Conservation (phyloP, 2,329 filamentous ascomycete genomes). For the Aschersonia sp. region DNA sequence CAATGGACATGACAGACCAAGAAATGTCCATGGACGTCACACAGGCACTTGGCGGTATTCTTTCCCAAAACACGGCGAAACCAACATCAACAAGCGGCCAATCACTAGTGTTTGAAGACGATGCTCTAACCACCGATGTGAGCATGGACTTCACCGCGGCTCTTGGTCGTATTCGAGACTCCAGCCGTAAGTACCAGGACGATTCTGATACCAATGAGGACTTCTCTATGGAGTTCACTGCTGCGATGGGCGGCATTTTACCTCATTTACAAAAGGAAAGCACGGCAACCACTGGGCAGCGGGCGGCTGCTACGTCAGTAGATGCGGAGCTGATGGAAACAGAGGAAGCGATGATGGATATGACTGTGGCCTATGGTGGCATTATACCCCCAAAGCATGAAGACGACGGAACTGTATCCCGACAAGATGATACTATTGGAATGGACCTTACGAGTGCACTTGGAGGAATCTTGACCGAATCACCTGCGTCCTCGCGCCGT, state of each 20-base stretch:
- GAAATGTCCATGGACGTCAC: constrained; percentile 96
- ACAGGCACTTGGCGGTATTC: constrained; percentile 64
- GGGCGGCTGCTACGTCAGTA: constrained; percentile 16
- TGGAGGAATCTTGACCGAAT: constrained; percentile 40
- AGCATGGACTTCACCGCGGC: constrained; percentile 74
- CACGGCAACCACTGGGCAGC: constrained; percentile 8
- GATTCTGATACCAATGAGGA: constrained; percentile 42
- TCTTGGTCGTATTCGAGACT: constrained; percentile 52
- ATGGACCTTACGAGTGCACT: constrained; percentile 57
- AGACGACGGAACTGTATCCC: constrained; percentile 17
- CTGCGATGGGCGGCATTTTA: constrained; percentile 44
- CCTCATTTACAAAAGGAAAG: constrained; percentile 13
- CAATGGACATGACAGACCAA: constrained; percentile 33
- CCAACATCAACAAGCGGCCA: background rate
- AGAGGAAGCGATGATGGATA: constrained; percentile 29
- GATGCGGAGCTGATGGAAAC: constrained; percentile 7
- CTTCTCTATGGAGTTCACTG: constrained; percentile 68
- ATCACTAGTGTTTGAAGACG: constrained; percentile 5
- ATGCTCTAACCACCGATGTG: constrained; percentile 19
- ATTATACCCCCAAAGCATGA: constrained; percentile 23
- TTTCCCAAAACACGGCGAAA: constrained; percentile 27
- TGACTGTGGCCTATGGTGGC: constrained; percentile 43
- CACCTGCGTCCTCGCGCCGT: constrained; percentile 15
- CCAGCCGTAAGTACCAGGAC: constrained; percentile 16
- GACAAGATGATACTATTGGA: constrained; percentile 29